phyloP scores from a whole-genome alignment of 371 early-diverging fungal genomes.

The Mortierella sp. region DNA sequence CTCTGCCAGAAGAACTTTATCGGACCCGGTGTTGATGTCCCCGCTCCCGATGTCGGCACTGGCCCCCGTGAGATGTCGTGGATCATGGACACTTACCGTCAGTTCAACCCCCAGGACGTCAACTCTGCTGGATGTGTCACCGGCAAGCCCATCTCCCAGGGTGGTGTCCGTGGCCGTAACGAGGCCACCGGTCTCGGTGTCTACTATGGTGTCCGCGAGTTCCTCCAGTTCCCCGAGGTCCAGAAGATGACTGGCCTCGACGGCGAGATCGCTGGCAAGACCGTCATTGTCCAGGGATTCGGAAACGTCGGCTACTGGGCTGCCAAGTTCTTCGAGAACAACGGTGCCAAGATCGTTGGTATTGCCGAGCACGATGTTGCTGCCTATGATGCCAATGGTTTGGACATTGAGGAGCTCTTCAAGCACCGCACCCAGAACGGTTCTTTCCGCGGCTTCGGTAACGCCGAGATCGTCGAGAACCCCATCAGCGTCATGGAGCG shows the following conservation, averaged over 20 bases:
- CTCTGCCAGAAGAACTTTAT: conserved; percentile 93
- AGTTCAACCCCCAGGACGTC: conserved; percentile 86
- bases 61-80: conserved; percentile 91
- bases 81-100: conserved; percentile 93
- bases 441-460: conserved; percentile 76
- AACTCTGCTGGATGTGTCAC: conserved; percentile 90
- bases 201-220: conserved; percentile 88
- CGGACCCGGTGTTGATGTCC: conserved; percentile 89
- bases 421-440: conserved; percentile 73
- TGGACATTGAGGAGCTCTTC: conserved; percentile 77
- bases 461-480: conserved; percentile 69
- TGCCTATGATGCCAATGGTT: conserved; percentile 76
- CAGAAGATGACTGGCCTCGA: conserved; percentile 77
- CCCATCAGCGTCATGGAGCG: conserved; percentile 77
- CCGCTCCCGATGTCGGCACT: conserved; percentile 94
- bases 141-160: conserved; percentile 87
- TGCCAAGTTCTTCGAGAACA: conserved; percentile 87
- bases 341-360: conserved; percentile 87
- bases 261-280: conserved; percentile 73
- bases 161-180: conserved; percentile 91
- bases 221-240: conserved; percentile 82
- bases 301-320: conserved; percentile 94
- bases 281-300: conserved; percentile 88
- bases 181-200: conserved; percentile 94
- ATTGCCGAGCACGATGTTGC: conserved; percentile 81